Conservation (phyloP, 1,139 yeast genomes). For the Meyerozyma guilliermondii region DNA sequence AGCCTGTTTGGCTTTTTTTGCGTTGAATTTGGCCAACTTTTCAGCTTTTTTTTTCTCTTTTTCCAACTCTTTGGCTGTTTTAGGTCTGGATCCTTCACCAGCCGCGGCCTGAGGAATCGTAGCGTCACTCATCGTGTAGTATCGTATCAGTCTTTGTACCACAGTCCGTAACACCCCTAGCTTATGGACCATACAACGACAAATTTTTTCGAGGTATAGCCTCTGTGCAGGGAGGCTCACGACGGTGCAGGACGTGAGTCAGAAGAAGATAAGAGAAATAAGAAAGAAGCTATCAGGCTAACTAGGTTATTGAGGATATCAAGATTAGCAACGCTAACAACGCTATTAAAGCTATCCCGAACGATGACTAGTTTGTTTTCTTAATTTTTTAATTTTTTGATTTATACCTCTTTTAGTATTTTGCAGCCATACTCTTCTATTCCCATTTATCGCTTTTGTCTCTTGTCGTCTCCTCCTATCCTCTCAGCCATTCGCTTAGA, state of each 20-base stretch:
- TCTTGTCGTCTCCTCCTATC: conserved; percentile 16
- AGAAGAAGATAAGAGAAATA: neutral
- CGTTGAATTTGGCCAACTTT: conserved; percentile 89
- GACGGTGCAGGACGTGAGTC: neutral
- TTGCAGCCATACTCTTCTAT: neutral
- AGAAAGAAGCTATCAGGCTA: no score
- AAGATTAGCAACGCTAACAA: no score
- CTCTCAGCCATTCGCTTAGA: conserved; percentile 50
- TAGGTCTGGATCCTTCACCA: conserved; percentile 28
- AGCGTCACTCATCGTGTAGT: conserved; percentile 1
- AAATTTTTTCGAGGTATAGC: neutral
- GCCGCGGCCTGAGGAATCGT: conserved; percentile 3
- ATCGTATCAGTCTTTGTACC: conserved; percentile 1
- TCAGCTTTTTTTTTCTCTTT: conserved; percentile 96
- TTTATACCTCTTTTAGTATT: no score
- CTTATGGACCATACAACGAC: neutral
- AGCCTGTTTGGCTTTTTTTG: conserved; percentile 82
- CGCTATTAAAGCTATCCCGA: no score
- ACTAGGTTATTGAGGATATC: no score
- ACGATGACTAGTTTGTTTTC: no score
- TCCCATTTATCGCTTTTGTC: neutral
- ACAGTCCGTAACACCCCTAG: neutral
- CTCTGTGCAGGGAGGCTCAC: conserved; percentile 1
- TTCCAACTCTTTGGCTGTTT: conserved; percentile 76
- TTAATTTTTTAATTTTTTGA: no score